Percentiles rank a stretch among this genome's conserved stretches.
Conservation (phyloP, 495 filamentous ascomycete species). For the Daldinia decipiens region DNA sequence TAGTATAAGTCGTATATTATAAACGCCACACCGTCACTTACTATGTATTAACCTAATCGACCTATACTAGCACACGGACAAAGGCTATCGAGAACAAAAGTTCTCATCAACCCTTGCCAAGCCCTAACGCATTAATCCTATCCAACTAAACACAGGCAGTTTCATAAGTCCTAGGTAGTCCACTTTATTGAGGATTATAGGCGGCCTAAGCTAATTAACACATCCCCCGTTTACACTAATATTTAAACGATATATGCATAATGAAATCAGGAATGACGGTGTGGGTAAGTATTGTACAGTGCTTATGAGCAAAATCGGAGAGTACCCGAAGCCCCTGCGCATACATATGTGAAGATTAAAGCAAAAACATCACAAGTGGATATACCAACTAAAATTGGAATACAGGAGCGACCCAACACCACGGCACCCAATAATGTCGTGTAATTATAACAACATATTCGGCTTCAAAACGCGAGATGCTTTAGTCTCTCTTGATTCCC, state of each 20-base stretch:
- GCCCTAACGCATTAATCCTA: neutral
- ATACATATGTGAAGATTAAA: neutral
- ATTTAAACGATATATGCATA: constrained; percentile 5
- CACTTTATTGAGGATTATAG: neutral
- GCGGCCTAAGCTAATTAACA: neutral
- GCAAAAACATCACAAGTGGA: neutral
- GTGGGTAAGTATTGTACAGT: constrained; percentile 24
- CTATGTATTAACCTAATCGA: constrained; percentile 13
- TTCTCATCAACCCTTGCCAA: neutral
- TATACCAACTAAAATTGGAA: constrained; percentile 17
- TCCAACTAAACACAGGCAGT: neutral
- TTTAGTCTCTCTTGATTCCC: constrained; percentile 9
- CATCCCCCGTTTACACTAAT: constrained; percentile 11
- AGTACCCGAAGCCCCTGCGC: constrained; percentile 4
- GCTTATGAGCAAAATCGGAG: constrained; percentile 12
- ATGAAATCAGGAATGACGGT: constrained; percentile 9
- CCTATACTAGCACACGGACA: constrained; percentile 14
- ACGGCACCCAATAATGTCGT: constrained; percentile 29
- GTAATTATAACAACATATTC: constrained; percentile 10
- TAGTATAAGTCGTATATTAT: constrained; percentile 29
- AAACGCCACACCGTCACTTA: constrained; percentile 23
- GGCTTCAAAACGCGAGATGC: constrained; percentile 12
- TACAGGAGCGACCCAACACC: constrained; percentile 30
- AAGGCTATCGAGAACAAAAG: constrained; percentile 9
- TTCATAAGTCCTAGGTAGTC: constrained; percentile 4